A percentile compares a stretch with the other conserved stretches of the same genome.
Conservation (phyloP, 164 flowering plant genomes). For the Paratinospora sagittata region DNA sequence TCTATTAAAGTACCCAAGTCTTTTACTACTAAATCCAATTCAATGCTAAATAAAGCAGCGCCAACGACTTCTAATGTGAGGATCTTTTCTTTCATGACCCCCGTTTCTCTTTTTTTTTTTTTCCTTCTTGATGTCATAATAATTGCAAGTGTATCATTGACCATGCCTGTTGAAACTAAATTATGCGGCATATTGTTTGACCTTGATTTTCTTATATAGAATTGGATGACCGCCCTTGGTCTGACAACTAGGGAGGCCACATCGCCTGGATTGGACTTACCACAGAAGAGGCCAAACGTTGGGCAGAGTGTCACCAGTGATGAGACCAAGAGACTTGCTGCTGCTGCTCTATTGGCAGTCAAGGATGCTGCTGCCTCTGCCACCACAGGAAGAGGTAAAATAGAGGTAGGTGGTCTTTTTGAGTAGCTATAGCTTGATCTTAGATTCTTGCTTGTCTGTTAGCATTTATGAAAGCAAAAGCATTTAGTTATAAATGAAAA, state of each 20-base stretch:
- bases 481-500: too few species aligned
- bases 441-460: neutral
- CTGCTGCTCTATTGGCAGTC: conserved; percentile 80
- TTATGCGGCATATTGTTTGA: conserved; percentile 1
- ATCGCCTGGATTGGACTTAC: conserved; percentile 18
- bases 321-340: conserved; percentile 72
- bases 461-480: neutral
- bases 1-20: conserved; percentile 36
- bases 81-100: too few species aligned
- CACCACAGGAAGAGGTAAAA: conserved; percentile 53
- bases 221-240: conserved; percentile 75
- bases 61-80: conserved; percentile 40
- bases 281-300: conserved; percentile 25
- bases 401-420: conserved; percentile 47
- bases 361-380: conserved; percentile 55
- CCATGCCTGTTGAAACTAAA: neutral
- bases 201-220: conserved; percentile 24
- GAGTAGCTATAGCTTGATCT: neutral
- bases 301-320: conserved; percentile 43
- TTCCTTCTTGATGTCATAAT: too few species aligned
- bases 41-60: conserved; percentile 31
- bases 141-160: neutral
- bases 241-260: conserved; percentile 39
- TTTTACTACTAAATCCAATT: conserved; percentile 26
- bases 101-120: too few species aligned